Base-by-base conservation (phyloP, 805 yeast species). In the Blastobotrys terrestris region DNA sequence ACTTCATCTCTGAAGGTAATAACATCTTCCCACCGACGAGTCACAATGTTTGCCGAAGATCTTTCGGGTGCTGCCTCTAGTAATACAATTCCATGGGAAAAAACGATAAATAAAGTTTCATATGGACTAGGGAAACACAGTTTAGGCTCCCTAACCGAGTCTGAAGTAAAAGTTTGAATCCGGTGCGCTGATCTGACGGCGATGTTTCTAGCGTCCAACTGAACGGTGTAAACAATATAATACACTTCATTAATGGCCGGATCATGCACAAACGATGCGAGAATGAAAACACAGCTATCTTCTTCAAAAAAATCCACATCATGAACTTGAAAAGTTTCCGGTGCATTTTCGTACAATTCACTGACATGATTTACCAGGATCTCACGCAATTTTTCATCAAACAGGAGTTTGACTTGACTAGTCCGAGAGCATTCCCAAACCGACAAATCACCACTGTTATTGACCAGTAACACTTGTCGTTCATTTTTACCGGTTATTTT, bases 1-100 rank as follows among this genome's bases (percentile, higher is more conserved):
- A 83, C 74, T 15, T 75, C 73, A 1, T 73, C 55, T 55, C 79
- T 80, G 57, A 91, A 77, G 3, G 75, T 69, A 11, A 91, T 73
- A 11, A 80, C 72, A 64, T 92, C 97, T 66, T 90, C 96, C 96
- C 96, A 91, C 60, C 83, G 53, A 72, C 71, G 42, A 63, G 64
- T 56, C 50, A 48, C 65, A 63, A 35, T 63, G 59, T 44, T 70
- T 11, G 73, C 63, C 18, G 54, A 16, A n/a, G 3, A 53, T 44
- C 26, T 16, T 21, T 18, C 47, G 45, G 14, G 45, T 40, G 26
- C 54, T 7, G 84, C 71, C 59, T 87, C 95, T 1, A 86, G 75
- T 51, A 91, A 61, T 1, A 87, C 80, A 11, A 89, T 73, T 0
- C 88, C 78, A 49, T 80, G 76, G 8, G 76, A 77, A 43, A 83